Evolutionary conservation across 108 stramenopile genomes (phyloP).

Genomic region (Nitzschia palea): DNA sequence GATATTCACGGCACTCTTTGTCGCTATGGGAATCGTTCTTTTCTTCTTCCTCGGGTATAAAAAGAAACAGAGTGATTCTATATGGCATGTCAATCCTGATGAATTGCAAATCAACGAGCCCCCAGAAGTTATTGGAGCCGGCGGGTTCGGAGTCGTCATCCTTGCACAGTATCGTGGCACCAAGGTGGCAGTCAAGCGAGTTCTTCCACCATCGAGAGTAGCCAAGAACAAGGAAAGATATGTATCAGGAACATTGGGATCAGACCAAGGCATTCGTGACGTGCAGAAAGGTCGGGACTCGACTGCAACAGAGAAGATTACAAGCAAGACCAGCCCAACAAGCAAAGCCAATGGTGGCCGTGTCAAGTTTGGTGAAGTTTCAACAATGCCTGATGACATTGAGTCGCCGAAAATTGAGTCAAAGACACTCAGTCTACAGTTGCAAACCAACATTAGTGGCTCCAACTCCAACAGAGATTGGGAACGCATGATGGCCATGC

Average conservation of each 20-base stretch:
- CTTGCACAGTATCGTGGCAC: slow-evolving; percentile 34
- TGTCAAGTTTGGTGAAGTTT: slow-evolving; percentile 7
- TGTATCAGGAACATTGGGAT: not conserved
- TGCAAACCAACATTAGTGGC: not conserved
- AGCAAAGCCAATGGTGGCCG: not conserved
- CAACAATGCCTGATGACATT: not conserved
- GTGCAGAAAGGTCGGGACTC: not conserved
- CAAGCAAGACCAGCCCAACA: not conserved
- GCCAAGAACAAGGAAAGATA: not conserved
- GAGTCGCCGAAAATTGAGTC: not conserved
- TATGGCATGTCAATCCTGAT: slow-evolving; percentile 35
- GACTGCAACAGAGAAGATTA: not conserved
- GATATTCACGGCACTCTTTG: not conserved
- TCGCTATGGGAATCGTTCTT: not conserved
- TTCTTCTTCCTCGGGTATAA: slow-evolving; percentile 4
- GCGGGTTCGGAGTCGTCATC: slow-evolving; percentile 31
- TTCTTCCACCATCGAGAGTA: slow-evolving; percentile 14
- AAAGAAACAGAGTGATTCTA: slow-evolving; percentile 25
- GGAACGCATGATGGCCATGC: not conserved
- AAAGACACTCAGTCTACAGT: not conserved
- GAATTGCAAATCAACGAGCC: slow-evolving; percentile 40
- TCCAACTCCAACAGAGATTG: not conserved
- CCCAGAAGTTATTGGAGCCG: slow-evolving; percentile 22
- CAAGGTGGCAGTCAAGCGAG: slow-evolving; percentile 31
- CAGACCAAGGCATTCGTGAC: too few species aligned